Base-by-base conservation (phyloP, 441 rosid species). In the Brassica balearica region DNA sequence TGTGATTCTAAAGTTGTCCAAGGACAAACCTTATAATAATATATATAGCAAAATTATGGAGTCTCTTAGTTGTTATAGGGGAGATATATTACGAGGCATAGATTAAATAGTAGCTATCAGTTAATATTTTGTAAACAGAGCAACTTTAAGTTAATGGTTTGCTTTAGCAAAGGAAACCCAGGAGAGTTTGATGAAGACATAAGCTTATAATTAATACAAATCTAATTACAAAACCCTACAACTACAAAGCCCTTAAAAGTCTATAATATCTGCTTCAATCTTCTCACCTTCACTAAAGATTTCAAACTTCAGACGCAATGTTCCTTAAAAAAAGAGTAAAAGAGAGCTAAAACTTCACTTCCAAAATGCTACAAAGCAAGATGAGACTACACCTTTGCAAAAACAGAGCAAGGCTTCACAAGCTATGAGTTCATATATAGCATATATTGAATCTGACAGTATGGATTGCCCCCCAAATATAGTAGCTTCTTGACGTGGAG, bases 111-210 rank as follows among this genome's bases (percentile, higher is more conserved):
- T 56, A 61, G 14, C n/a, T 27, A 5, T 68, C 53, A 69, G 51
- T 53, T 43, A 43, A 15, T 4, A n/a, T n/a, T 43, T 83, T 36
- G 81, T 86, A 83, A 80, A 82, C 36, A 32, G 82, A 81, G 86
- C 82, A 85, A 66, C 89, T 87, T 88, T 88, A 83, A 29, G 84
- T 75, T 75, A 80, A 81, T 81, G 85, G 81, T 80, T 68, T 79
- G 83, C 88, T 86, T 86, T 82, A 72, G 63, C 20, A 75, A 69
- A 77, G 77, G 85, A 79, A 69, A 77, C 78, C 60, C 83, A 80
- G 69, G 25, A 53, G 77, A 67, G 72, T 48, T 38, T 66, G 36
- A 75, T 67, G 68, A 43, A 69, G 71, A 76, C 65, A 82, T 69
- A 6, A 69, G 46, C 65, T 69, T 72, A 67, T 62, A 56, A 51